These are phyloP conservation scores for Cordyceps tenuipes DNA, from an alignment of 2,329 filamentous ascomycete genomes.

Conservation along the genomic window DNA sequence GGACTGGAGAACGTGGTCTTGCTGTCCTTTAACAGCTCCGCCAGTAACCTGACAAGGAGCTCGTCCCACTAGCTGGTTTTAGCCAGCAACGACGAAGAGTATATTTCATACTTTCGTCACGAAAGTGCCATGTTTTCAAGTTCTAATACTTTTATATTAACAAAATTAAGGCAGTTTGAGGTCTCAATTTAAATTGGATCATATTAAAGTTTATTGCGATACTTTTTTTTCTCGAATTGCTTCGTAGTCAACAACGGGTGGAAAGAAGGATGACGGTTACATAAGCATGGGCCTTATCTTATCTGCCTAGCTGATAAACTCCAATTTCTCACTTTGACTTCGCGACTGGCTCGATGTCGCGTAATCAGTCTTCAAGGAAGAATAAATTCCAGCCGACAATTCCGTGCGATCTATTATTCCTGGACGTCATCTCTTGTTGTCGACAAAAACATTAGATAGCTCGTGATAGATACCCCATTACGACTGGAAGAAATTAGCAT, in stretches of 20 bases:
- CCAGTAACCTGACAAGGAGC: background rate
- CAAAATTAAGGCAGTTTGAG: background rate
- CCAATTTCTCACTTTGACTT: background rate
- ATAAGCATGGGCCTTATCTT: slow-evolving; percentile 7
- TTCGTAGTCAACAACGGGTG: no score
- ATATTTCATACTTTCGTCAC: background rate
- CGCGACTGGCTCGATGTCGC: background rate
- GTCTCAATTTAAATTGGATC: no score
- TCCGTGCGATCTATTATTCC: background rate
- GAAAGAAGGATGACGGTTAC: background rate
- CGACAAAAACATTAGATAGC: background rate
- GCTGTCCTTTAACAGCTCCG: slow-evolving; percentile 7
- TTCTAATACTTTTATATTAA: background rate
- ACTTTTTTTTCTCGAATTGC: background rate
- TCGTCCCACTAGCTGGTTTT: background rate
- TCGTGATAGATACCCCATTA: background rate
- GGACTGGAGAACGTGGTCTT: background rate
- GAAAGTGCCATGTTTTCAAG: no score
- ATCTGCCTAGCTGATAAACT: background rate
- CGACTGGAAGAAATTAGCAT: background rate
- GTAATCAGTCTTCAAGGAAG: background rate
- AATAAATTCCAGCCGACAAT: background rate
- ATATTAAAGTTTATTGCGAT: background rate
- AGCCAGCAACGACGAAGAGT: background rate
- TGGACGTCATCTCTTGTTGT: background rate